Evolutionary conservation across 2,329 filamentous ascomycete genomes (phyloP), one percentile per base, ranked within the genome.

Genomic region (Alternaria hordeiaustralica): DNA sequence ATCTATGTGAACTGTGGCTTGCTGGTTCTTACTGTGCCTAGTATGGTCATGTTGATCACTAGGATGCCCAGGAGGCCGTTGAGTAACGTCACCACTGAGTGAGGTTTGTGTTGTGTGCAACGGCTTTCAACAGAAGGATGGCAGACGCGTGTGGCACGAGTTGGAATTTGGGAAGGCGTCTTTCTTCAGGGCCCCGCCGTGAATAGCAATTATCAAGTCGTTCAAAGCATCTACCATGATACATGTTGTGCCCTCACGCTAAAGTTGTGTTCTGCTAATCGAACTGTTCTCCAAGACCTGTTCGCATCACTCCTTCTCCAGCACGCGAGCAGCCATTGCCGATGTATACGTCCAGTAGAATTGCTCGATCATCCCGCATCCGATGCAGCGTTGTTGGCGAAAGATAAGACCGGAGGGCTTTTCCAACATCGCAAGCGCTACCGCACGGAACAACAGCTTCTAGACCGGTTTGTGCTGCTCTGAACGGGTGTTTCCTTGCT

Each of bases 1-100:
- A 55, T 65, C 36, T 65, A 65, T 20, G 51, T 65, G 23, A 65
- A 65, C 12, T 47, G 56, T 28, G 63, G 49, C 5, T 21, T 57
- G 49, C 21, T 64, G 25, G 58, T 61, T 21, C 43, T 64, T 5
- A 50, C 53, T 12, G 33, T 64, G 13, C 58, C 61, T 20, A 64
- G 58, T 11, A 64, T 64, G 58, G 20, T 56, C 26, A 18, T 64
- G 53, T 46, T 64, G 26, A 61, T 61, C 26, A 61, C 20, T 13
- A 64, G 47, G 46, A 61, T 64, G 51, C 61, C 61, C 12, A 58
- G 21, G 30, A 51, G 28, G 9, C 50, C 61, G 23, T 41, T 44
- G 26, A 55, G 36, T 18, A 59, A 45, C 36, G 41, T 33, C 49
- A 30, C 25, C 25, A 36, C 20, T 12, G 13, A 36, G 41, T 49